Base-by-base conservation (phyloP, 305 asterid species). In the Fraxinus albicans region DNA sequence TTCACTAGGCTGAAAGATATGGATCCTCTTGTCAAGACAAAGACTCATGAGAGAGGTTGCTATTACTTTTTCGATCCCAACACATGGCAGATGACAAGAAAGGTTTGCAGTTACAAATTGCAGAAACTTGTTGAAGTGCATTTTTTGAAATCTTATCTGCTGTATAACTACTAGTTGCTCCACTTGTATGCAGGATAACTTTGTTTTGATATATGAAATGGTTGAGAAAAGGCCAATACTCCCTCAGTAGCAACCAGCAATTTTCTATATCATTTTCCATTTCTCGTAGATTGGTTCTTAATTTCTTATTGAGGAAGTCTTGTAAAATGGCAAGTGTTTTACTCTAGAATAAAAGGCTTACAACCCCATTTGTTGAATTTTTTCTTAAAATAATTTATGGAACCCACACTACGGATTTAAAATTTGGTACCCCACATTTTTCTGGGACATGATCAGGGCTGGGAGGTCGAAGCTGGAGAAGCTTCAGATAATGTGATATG, bases 31-130 rank as follows among this genome's bases (percentile, higher is more conserved):
- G 95, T 86, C 42, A 91, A 93, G 88, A 89, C 95, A 21, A 89
- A 80, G 77, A 88, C 86, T 63, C 88, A 91, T 23, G 99, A 95
- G 88, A 90, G 97, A 86, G 97, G 97, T 25, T 85, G 90, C 89
- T 95, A 93, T 87, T 47, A 86, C 80, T 87, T 90, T 79, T 95
- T 95, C 80, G 98, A 95, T 84, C 99, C 98, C 82, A 93, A 91
- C 77, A 81, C 89, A 10, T 94, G 94, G 94, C 94, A 93, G 87
- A 92, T 94, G 6, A 81, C 86, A 72, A 90, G 94, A 86, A 93
- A 92, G 98, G 99, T 94, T 83, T 33, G 79, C 77, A 38, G 58
- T 78, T 81, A 72, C 10, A n/a, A 15, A 19, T 79, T 15, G 60
- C 53, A 21, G 13, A 40, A 73, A 63, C 69, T n/a, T 76, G 25